These are phyloP conservation scores for Sporothrix dimorphospora DNA, from an alignment of 2,329 filamentous ascomycete genomes.

Conservation along the genomic window DNA sequence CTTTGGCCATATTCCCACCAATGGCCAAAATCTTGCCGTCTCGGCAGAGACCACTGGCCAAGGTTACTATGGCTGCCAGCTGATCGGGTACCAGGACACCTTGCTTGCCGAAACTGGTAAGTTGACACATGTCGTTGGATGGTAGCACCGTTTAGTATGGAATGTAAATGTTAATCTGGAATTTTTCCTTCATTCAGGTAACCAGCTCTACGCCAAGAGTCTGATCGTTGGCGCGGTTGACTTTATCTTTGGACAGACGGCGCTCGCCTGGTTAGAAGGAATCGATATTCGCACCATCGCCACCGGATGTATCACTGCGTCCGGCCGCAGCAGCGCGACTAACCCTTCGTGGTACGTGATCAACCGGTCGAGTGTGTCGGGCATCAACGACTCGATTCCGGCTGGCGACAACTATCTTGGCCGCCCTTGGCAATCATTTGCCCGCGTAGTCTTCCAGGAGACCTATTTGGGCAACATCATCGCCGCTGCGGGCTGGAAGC, in stretches of 20 bases:
- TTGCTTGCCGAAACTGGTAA: neutral
- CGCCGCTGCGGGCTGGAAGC: neutral
- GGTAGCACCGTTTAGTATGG: no score
- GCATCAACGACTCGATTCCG: neutral
- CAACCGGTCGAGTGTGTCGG: neutral
- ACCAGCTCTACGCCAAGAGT: neutral
- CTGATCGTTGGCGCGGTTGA: neutral
- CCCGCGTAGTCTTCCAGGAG: conserved; percentile 1
- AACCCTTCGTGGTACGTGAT: neutral
- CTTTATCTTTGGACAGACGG: neutral
- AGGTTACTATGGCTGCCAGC: neutral
- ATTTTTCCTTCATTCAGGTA: neutral
- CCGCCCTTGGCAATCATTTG: neutral
- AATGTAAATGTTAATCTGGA: no score
- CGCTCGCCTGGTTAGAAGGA: neutral
- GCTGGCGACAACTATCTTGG: neutral
- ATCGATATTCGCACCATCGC: neutral
- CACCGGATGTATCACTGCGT: neutral
- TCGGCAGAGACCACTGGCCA: neutral
- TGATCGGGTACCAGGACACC: conserved; percentile 3
- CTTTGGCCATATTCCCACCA: neutral
- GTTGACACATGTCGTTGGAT: no score
- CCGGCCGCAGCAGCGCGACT: neutral
- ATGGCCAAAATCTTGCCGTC: neutral
- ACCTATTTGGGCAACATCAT: neutral